Percentiles rank a stretch among this genome's conserved stretches.
phyloP scores from a whole-genome alignment of 768 basidiomycete genomes.

The Suillus subalutaceus region DNA sequence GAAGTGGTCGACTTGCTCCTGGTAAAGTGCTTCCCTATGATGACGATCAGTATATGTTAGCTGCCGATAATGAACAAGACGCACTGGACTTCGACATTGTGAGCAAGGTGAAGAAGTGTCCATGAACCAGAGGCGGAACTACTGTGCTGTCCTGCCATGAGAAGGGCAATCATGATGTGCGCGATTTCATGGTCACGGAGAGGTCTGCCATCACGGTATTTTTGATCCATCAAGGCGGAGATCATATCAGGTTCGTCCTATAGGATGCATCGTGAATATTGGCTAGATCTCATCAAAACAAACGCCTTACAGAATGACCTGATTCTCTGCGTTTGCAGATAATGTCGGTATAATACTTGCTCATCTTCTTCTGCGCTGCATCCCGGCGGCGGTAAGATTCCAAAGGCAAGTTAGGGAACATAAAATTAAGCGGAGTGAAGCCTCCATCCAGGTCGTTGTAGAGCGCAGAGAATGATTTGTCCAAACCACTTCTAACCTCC shows the following conservation, averaged over 20 bases:
- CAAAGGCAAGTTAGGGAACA: conserved; percentile 92
- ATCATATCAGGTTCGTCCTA: conserved; percentile 91
- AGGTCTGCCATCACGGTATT: conserved; percentile 77
- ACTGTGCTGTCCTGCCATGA: conserved; percentile 99
- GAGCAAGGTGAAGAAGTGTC: conserved; percentile 88
- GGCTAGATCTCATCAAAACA: neutral
- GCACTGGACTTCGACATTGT: conserved; percentile 72
- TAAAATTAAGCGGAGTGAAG: conserved; percentile 93
- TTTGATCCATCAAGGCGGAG: conserved; percentile 80
- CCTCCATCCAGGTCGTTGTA: conserved; percentile 93
- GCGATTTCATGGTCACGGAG: conserved; percentile 92
- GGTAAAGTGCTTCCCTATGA: conserved; percentile 75
- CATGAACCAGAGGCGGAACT: conserved; percentile 92
- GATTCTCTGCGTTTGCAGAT: conserved; percentile 69
- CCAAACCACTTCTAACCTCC: conserved; percentile 79
- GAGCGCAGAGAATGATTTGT: conserved; percentile 82
- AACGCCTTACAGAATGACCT: conserved; percentile 38
- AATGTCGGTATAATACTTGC: conserved; percentile 88
- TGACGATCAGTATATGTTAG: neutral
- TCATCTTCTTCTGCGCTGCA: conserved; percentile 89
- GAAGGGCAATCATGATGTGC: conserved; percentile 97
- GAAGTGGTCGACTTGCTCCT: conserved; percentile 87
- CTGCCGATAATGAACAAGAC: conserved; percentile 29
- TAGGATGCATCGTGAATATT: conserved; percentile 20
- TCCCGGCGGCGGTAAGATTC: conserved; percentile 90